phyloP scores from a whole-genome alignment of 495 filamentous ascomycete genomes.

The Lasiosphaeria hispida region DNA sequence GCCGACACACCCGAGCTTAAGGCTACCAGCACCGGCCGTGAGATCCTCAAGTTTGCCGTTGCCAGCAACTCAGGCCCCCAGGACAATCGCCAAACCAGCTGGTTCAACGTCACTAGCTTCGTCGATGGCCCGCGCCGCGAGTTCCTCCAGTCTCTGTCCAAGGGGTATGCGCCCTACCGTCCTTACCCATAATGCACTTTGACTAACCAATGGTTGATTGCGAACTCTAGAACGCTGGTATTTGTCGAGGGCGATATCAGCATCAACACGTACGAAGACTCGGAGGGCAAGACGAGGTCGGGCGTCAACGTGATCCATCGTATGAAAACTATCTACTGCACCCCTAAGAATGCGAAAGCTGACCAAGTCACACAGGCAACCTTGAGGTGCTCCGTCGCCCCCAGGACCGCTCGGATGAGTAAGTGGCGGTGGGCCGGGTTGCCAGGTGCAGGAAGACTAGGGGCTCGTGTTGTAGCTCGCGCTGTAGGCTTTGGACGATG shows the following conservation, averaged over 20 bases:
- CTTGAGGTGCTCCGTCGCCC: slow-evolving; percentile 54
- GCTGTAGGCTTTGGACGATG: too few relatives aligned
- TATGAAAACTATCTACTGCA: slow-evolving; percentile 43
- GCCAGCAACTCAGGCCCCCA: slow-evolving; percentile 54
- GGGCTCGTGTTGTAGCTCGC: too few relatives aligned
- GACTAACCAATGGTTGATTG: background rate
- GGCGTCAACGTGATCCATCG: slow-evolving; percentile 67
- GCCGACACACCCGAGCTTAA: slow-evolving; percentile 66
- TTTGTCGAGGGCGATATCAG: slow-evolving; percentile 71
- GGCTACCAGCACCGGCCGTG: slow-evolving; percentile 62
- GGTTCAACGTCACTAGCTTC: slow-evolving; percentile 72
- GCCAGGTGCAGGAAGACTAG: background rate
- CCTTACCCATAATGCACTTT: background rate
- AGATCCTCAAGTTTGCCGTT: slow-evolving; percentile 66
- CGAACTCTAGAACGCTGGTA: slow-evolving; percentile 54
- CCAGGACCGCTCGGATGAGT: background rate
- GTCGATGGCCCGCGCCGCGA: slow-evolving; percentile 61
- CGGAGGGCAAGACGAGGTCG: slow-evolving; percentile 58
- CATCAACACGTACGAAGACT: slow-evolving; percentile 59
- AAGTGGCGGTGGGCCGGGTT: background rate
- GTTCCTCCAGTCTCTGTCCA: slow-evolving; percentile 61
- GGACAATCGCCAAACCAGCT: slow-evolving; percentile 69
- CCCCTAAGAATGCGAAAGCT: slow-evolving; percentile 6
- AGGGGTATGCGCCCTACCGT: slow-evolving; percentile 65
- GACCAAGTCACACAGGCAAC: slow-evolving; percentile 39